These are phyloP conservation scores for Ocimum tenuiflorum DNA, from an alignment of 257 asterid species.

Conservation along the genomic window DNA sequence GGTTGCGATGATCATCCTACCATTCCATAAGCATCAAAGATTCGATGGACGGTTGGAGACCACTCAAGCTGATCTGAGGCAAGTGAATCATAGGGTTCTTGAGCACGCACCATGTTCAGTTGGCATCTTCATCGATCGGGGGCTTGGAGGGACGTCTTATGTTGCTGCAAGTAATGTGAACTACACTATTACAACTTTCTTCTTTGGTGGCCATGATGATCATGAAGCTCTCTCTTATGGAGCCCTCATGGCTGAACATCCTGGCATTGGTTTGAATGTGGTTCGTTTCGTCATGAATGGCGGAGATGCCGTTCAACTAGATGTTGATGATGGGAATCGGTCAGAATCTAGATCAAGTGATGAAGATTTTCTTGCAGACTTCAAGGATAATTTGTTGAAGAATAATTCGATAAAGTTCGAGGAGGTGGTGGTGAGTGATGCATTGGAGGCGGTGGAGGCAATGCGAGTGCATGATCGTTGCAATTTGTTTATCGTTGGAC, in stretches of 20 bases:
- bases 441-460: not conserved
- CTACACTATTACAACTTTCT: conserved; percentile 28
- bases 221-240: conserved; percentile 53
- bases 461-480: conserved; percentile 13
- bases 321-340: not conserved
- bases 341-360: not conserved
- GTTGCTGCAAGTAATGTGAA: conserved; percentile 47
- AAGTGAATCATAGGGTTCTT: conserved; percentile 35
- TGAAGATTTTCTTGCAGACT: not conserved
- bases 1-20: conserved; percentile 34
- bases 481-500: conserved; percentile 15
- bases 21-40: conserved; percentile 49
- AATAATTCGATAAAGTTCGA: not conserved
- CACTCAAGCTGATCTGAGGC: conserved; percentile 30
- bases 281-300: conserved; percentile 26
- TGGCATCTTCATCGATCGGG: conserved; percentile 43
- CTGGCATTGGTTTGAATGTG: conserved; percentile 32
- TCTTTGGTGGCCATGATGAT: conserved; percentile 58
- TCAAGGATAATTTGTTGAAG: not conserved
- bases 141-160: conserved; percentile 45
- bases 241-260: conserved; percentile 53
- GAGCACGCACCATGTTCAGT: conserved; percentile 43
- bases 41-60: conserved; percentile 46
- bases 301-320: not conserved
- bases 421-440: not conserved